Evolutionary conservation across 1,284 basidiomycete species (phyloP).

Genomic region (Ceratobasidium theobromae): DNA sequence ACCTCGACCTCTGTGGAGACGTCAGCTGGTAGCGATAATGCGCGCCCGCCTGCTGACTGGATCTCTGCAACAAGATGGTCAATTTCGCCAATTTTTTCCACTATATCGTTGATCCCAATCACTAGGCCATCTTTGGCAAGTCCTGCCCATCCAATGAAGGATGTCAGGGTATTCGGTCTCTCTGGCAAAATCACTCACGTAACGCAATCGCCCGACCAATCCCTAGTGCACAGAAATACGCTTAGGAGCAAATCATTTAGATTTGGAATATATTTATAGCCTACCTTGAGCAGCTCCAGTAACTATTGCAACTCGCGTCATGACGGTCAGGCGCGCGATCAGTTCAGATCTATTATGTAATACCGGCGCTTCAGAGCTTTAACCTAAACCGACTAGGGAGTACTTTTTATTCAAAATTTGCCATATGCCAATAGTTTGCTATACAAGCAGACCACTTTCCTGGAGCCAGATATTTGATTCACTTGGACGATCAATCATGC

Average conservation of each 20-base stretch:
- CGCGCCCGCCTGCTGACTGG: slow-evolving; percentile 43
- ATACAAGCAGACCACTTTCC: no score
- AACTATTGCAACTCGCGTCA: slow-evolving; percentile 43
- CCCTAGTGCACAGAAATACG: neutral
- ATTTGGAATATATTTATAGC: neutral
- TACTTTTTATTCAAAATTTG: no score
- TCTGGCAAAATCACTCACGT: slow-evolving; percentile 34
- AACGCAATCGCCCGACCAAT: slow-evolving; percentile 50
- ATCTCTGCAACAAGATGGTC: slow-evolving; percentile 43
- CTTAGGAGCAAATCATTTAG: no score
- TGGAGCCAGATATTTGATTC: no score
- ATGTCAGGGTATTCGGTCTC: neutral
- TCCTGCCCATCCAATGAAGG: no score
- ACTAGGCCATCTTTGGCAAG: slow-evolving; percentile 49
- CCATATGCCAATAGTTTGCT: no score
- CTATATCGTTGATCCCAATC: slow-evolving; percentile 46
- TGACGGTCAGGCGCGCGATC: no score
- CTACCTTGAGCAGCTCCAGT: slow-evolving; percentile 48
- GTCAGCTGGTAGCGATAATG: slow-evolving; percentile 33
- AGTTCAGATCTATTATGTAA: no score
- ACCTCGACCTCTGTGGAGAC: slow-evolving; percentile 38
- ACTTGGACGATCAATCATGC: no score
- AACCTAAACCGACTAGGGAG: no score
- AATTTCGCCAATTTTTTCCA: slow-evolving; percentile 41
- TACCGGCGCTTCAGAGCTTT: no score